Percentiles rank a stretch among this genome's conserved stretches.
These are phyloP conservation scores for Tylopilus plumbeoviolaceoides DNA, from an alignment of 768 basidiomycete species.

Conservation along the genomic window DNA sequence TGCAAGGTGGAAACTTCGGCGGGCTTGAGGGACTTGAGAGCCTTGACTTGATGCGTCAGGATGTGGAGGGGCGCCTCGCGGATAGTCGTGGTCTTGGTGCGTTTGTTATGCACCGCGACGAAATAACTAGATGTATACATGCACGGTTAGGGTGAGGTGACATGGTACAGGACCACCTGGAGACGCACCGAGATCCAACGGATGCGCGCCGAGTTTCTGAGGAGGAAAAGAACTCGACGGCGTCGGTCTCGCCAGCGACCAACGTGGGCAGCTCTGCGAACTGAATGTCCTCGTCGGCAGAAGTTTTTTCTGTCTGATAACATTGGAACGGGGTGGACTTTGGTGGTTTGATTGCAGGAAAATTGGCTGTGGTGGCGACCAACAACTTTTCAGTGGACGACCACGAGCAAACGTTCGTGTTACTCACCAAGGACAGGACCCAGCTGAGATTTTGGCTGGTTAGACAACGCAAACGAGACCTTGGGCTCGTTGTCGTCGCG, in stretches of 20 bases:
- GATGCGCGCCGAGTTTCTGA: conserved; percentile 48
- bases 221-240: conserved; percentile 76
- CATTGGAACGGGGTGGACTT: conserved; percentile 56
- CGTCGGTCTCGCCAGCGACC: conserved; percentile 79
- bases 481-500: conserved; percentile 34
- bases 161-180: background rate
- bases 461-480: conserved; percentile 36
- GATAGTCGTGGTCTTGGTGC: conserved; percentile 64
- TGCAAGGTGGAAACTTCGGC: conserved; percentile 46
- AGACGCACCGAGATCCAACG: conserved; percentile 64
- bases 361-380: conserved; percentile 43
- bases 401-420: conserved; percentile 18
- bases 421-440: conserved; percentile 53
- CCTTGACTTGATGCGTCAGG: conserved; percentile 76
- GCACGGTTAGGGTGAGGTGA: background rate
- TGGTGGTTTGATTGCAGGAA: conserved; percentile 62
- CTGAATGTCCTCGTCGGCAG: conserved; percentile 22
- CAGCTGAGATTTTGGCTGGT: conserved; percentile 32
- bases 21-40: conserved; percentile 62
- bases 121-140: conserved; percentile 55
- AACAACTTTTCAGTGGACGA: conserved; percentile 18
- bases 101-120: conserved; percentile 76
- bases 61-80: conserved; percentile 67
- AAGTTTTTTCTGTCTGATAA: conserved; percentile 41
- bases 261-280: conserved; percentile 37